These are phyloP conservation scores for Penicillium digitatum DNA, from an alignment of 2,329 filamentous ascomycete genomes.

Conservation along the genomic window DNA sequence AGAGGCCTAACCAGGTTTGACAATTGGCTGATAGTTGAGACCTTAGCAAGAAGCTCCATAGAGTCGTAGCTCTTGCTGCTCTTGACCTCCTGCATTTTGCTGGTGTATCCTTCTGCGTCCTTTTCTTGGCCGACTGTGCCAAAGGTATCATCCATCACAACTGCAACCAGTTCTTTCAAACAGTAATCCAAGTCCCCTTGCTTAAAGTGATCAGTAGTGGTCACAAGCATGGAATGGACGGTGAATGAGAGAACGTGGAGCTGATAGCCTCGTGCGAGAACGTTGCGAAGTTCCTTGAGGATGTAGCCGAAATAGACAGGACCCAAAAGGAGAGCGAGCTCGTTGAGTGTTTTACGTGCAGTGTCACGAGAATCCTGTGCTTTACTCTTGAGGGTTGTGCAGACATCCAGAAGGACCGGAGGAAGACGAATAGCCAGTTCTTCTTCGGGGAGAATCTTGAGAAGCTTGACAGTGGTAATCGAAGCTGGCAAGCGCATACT, in stretches of 20 bases:
- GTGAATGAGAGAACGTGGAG: slow-evolving; percentile 94
- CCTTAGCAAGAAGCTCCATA: slow-evolving; percentile 86
- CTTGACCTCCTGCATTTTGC: slow-evolving; percentile 95
- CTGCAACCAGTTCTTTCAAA: slow-evolving; percentile 67
- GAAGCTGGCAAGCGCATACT: slow-evolving; percentile 88
- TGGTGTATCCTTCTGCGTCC: slow-evolving; percentile 91
- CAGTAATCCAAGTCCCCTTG: slow-evolving; percentile 90
- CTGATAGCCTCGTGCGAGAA: slow-evolving; percentile 82
- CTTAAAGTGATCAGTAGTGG: slow-evolving; percentile 65
- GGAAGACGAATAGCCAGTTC: slow-evolving; percentile 73
- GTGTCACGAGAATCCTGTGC: slow-evolving; percentile 85
- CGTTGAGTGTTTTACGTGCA: slow-evolving; percentile 79
- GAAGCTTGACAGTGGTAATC: slow-evolving; percentile 79
- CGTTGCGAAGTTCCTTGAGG: slow-evolving; percentile 81
- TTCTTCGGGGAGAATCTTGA: slow-evolving; percentile 71
- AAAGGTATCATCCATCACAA: slow-evolving; percentile 98
- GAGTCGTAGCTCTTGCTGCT: slow-evolving; percentile 98
- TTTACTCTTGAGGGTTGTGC: slow-evolving; percentile 85
- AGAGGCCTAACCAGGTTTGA: slow-evolving; percentile 74
- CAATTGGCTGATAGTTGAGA: slow-evolving; percentile 69
- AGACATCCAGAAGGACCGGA: slow-evolving; percentile 83
- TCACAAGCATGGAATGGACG: slow-evolving; percentile 82
- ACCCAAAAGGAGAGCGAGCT: slow-evolving; percentile 77
- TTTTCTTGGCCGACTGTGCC: slow-evolving; percentile 91
- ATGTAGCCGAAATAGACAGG: slow-evolving; percentile 84